phyloP scores from a whole-genome alignment of 192 early-diverging fungal genomes.

The Coemansia sp. region DNA sequence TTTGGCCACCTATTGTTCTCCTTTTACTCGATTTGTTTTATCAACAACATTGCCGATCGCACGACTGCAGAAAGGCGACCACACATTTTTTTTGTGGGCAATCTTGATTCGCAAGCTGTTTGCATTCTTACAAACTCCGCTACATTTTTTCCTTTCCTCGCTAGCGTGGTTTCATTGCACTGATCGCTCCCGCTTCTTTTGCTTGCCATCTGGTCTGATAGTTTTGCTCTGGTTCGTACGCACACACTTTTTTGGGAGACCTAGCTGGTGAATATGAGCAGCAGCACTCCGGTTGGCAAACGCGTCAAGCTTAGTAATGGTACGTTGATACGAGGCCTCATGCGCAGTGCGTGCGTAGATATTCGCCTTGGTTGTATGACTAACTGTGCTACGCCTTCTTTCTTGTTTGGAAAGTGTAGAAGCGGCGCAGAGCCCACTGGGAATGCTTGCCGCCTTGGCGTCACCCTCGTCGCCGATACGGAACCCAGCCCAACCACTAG shows the following conservation, averaged over 20 bases:
- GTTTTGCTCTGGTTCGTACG: not conserved
- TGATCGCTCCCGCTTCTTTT: not conserved
- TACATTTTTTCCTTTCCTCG: not conserved
- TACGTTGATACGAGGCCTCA: not conserved
- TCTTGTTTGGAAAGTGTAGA: slow-evolving; percentile 13
- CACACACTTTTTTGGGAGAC: not conserved
- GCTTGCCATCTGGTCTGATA: not conserved
- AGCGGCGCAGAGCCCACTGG: slow-evolving; percentile 24
- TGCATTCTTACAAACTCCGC: slow-evolving; percentile 7
- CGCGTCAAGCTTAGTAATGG: slow-evolving; percentile 2
- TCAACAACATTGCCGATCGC: slow-evolving; percentile 3
- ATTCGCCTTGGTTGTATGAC: not conserved
- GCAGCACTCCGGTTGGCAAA: slow-evolving; percentile 13
- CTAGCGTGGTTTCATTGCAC: not conserved
- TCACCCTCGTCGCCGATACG: slow-evolving; percentile 28
- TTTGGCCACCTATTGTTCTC: not conserved
- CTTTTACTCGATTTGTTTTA: not conserved
- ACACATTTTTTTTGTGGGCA: not conserved
- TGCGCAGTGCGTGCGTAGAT: not conserved
- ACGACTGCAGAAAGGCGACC: not conserved
- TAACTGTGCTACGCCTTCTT: not conserved
- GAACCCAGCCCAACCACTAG: not conserved
- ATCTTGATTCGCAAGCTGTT: not conserved
- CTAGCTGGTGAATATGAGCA: slow-evolving; percentile 5
- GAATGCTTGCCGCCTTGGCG: slow-evolving; percentile 47